Evolutionary conservation across 2,329 filamentous ascomycete genomes (phyloP).

Genomic region (Xylaria sp.): DNA sequence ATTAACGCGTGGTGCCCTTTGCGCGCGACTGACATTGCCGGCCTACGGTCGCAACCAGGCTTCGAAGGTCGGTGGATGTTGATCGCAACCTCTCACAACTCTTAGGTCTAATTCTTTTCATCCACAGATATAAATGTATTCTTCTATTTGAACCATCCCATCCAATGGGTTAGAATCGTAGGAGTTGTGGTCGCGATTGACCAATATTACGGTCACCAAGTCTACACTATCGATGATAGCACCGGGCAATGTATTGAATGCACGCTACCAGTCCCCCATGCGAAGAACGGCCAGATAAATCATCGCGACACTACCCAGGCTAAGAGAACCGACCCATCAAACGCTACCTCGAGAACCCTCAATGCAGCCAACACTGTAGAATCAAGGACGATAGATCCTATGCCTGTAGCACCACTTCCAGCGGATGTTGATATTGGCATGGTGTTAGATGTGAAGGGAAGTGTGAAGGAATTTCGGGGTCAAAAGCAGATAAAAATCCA

Average conservation of each 20-base stretch:
- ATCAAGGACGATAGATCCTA: slow-evolving; percentile 1
- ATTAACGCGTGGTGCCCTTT: slow-evolving; percentile 65
- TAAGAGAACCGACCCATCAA: background rate
- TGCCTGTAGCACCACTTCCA: slow-evolving; percentile 14
- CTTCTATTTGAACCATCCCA: slow-evolving; percentile 76
- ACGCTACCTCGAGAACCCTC: background rate
- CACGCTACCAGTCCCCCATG: slow-evolving; percentile 36
- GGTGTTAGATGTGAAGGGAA: slow-evolving; percentile 64
- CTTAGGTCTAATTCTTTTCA: background rate
- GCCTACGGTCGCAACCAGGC: slow-evolving; percentile 53
- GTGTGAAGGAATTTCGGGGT: slow-evolving; percentile 53
- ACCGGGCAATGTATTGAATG: slow-evolving; percentile 65
- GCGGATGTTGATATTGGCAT: slow-evolving; percentile 53
- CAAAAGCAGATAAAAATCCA: slow-evolving; percentile 59
- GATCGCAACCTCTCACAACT: background rate
- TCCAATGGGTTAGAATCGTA: slow-evolving; percentile 75
- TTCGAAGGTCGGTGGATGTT: slow-evolving; percentile 56
- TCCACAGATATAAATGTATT: slow-evolving; percentile 59
- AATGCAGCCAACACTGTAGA: background rate
- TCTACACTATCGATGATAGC: slow-evolving; percentile 69
- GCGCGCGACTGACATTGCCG: slow-evolving; percentile 55
- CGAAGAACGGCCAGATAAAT: slow-evolving; percentile 7
- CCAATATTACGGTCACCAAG: slow-evolving; percentile 52
- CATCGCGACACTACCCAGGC: background rate
- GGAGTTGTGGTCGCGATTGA: slow-evolving; percentile 72